Conservation (phyloP, 1,284 basidiomycete species). For the Heterobasidion annosum region DNA sequence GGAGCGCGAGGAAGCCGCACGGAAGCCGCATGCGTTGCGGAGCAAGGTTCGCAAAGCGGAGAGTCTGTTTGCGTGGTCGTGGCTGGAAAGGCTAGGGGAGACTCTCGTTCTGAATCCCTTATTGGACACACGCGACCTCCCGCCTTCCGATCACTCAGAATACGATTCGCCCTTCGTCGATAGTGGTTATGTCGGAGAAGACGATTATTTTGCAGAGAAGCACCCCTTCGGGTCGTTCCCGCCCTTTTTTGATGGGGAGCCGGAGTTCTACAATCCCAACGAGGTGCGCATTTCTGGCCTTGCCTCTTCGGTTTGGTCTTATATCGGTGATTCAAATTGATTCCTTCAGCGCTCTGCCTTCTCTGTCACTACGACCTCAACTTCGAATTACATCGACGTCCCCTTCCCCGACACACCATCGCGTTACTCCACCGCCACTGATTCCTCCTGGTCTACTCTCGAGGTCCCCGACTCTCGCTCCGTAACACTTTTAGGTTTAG, state of each 20-base stretch:
- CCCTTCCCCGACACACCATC: slow-evolving; percentile 14
- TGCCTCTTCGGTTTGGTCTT: not conserved
- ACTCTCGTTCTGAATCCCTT: slow-evolving; percentile 3
- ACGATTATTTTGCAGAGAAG: not conserved
- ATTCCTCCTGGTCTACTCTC: slow-evolving; percentile 12
- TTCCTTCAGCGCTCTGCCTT: slow-evolving; percentile 34
- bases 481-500: slow-evolving; percentile 9
- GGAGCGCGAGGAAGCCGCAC: slow-evolving; percentile 11
- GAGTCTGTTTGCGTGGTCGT: slow-evolving; percentile 12
- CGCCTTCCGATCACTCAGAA: slow-evolving; percentile 7
- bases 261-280: not conserved
- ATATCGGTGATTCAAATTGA: not conserved
- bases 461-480: slow-evolving; percentile 3
- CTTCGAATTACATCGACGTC: slow-evolving; percentile 35
- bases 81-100: slow-evolving; percentile 9
- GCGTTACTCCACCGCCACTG: slow-evolving; percentile 2
- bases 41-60: not conserved
- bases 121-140: not conserved
- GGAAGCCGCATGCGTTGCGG: slow-evolving; percentile 5
- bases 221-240: not conserved
- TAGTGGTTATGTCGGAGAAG: slow-evolving; percentile 2
- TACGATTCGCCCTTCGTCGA: slow-evolving; percentile 7
- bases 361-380: slow-evolving; percentile 42
- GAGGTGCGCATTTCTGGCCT: not conserved
- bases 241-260: not conserved